Evolutionary conservation across 768 basidiomycete species (phyloP).

Genomic region (Leucocoprinus birnbaumii): DNA sequence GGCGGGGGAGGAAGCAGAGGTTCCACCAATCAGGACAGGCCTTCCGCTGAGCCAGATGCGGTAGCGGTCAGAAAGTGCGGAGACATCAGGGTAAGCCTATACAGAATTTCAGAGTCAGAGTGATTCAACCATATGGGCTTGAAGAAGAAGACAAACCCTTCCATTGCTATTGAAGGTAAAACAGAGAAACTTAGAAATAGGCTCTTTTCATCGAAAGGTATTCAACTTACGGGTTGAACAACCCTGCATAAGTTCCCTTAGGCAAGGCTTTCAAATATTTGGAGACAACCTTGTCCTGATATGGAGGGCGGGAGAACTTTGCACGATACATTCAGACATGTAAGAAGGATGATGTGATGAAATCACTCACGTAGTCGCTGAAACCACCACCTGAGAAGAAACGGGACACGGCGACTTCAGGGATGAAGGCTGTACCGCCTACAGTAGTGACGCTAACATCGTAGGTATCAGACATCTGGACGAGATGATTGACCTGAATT

Average conservation of each 20-base stretch:
- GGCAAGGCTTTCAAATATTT: slow-evolving; percentile 15
- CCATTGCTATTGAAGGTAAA: slow-evolving; percentile 33
- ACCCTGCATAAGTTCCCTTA: slow-evolving; percentile 15
- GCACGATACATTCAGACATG: background rate
- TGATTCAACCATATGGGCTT: background rate
- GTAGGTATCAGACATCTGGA: background rate
- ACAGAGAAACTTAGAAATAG: too few relatives aligned
- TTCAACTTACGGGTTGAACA: slow-evolving; percentile 44
- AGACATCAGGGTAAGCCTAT: slow-evolving; percentile 62
- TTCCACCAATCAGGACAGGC: slow-evolving; percentile 44
- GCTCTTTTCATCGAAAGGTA: too few relatives aligned
- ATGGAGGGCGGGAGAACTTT: slow-evolving; percentile 17
- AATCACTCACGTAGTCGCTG: slow-evolving; percentile 52
- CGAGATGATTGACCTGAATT: background rate
- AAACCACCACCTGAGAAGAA: slow-evolving; percentile 74
- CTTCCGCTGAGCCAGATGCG: slow-evolving; percentile 40
- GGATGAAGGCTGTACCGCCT: slow-evolving; percentile 51
- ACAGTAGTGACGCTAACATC: slow-evolving; percentile 62
- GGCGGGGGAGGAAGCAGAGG: slow-evolving; percentile 60
- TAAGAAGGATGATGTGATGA: background rate
- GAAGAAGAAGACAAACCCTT: slow-evolving; percentile 36
- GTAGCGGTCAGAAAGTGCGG: slow-evolving; percentile 53
- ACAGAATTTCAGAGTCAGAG: background rate
- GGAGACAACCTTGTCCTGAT: slow-evolving; percentile 15
- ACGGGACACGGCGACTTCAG: slow-evolving; percentile 49